Base-by-base conservation (phyloP, 352 stramenopile species). In the Globisporangium nodosum region DNA sequence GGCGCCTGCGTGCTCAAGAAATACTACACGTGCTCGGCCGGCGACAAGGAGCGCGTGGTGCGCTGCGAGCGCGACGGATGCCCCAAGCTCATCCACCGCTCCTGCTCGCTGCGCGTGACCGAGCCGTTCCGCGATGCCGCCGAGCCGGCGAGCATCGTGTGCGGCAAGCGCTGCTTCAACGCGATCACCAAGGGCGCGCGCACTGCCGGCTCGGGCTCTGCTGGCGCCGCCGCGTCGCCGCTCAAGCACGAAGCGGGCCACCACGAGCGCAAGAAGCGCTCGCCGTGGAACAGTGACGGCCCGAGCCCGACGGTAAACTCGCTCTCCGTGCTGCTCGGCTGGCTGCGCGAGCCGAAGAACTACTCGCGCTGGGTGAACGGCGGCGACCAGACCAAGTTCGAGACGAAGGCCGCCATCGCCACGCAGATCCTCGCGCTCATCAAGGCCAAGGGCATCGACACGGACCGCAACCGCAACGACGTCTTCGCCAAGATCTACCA, bases 401-500 rank as follows among this genome's bases (percentile, higher is more conserved):
- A 64, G 58, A 64, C 58, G 21, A 64, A 64, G 20, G 52, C 51
- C 1, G 52, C 50, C 33, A 49, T 64, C 11, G 58, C 58, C 33
- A 46, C 43, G 30, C 58, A 64, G 43, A 64, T 64, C 35, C 51
- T 64, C 31, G 31, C 35, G 21, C 51, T 48, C 20, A 64, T 64
- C 43, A 58, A 58, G 58, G 42, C 43, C 21, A 46, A 39, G 3
- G 58, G 58, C 35, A 56, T 64, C 33, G 43, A 54, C 16, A 64
- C 58, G 43, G 58, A 64, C 45, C 58, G 58, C 43, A 64, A 64
- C 51, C 43, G 50, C 42, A 64, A 64, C 51, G 58, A 64, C 58
- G 58, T 64, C 42, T 64, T 64, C 30, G 58, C 58, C 42, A 64
- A 64, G 51, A 64, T 64, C 58, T 64, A 64, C 43, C 51, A 58